Base-by-base conservation (phyloP, 345 rosid species). In the Viola odorata region DNA sequence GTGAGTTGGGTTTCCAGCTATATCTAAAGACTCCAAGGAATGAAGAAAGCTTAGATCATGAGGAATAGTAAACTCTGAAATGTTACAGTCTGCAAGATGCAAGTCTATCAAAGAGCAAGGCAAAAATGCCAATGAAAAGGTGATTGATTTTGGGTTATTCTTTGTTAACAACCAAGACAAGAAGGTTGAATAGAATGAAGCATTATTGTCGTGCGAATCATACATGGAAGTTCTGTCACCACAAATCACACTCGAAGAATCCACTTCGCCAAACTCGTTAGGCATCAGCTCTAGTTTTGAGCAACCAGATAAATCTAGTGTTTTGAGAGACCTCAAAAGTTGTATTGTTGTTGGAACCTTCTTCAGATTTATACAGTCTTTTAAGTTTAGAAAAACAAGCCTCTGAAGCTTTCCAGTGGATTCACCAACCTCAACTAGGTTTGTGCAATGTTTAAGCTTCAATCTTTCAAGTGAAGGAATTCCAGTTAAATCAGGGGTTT, bases 301-400 rank as follows among this genome's bases (percentile, higher is more conserved):
- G 72, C 77, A 78, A n/a, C 75, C 72, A 17, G 74, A 65, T 23
- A 74, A 36, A 45, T 47, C 50, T 9, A 74, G 59, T 48, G 42
- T 41, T 57, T 71, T 51, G 10, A 71, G 64, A 17, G 82, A 68
- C 39, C 14, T 51, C 36, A 63, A 47, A 6, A 10, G 7, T 6
- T 73, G 44, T 8, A 71, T 68, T 38, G 37, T 52, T 8, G 39
- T 36, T 0, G 82, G 77, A 68, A 78, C 62, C 16, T 61, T 67
- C 55, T 12, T 51, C 36, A 75, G 62, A 41, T 41, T 69, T 58
- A 32, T 63, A 69, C 78, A 77, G 58, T 51, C 64, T 45, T 61
- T 50, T 32, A 70, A 44, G n/a, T 70, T 55, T 16, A 75, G 32
- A 7, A 42, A 11, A 37, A 47, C 32, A 7, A 70, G 69, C 51